These are phyloP conservation scores for Apiotrichum siamense DNA, from an alignment of 1,284 basidiomycete species.

Conservation along the genomic window DNA sequence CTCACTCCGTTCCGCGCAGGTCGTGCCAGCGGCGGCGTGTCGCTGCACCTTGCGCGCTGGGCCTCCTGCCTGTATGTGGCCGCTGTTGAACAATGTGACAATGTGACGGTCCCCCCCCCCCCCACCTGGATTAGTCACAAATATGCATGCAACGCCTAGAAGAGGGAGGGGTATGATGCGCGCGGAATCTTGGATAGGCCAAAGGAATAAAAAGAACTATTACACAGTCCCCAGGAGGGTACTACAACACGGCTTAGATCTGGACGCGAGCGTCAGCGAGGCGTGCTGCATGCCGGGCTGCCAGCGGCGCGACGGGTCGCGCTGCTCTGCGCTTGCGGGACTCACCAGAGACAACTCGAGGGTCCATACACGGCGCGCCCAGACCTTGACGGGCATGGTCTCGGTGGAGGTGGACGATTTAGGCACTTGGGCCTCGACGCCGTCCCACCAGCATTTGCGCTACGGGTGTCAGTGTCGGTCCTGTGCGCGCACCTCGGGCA, in stretches of 20 bases:
- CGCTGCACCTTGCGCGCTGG: no score
- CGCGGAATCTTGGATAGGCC: no score
- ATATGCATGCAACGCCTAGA: background rate
- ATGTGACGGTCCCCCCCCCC: no score
- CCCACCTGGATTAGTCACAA: background rate
- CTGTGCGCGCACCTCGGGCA: background rate
- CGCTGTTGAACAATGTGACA: no score
- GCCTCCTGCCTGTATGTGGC: no score
- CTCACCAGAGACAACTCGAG: conserved; percentile 88
- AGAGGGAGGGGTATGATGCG: background rate
- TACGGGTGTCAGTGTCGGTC: conserved; percentile 37
- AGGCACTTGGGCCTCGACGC: conserved; percentile 79
- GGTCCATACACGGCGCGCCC: conserved; percentile 97
- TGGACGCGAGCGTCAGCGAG: background rate
- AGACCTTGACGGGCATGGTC: conserved; percentile 65
- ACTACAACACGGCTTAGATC: conserved; percentile 4
- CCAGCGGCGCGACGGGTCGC: background rate
- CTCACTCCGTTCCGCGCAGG: no score
- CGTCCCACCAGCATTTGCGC: conserved; percentile 99
- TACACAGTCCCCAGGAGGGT: conserved; percentile 3
- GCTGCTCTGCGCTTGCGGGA: conserved; percentile 21
- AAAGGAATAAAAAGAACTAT: background rate
- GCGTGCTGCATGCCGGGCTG: background rate
- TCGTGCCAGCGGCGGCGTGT: no score
- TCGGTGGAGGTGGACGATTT: conserved; percentile 46